Evolutionary conservation across 2,329 filamentous ascomycete species (phyloP).

Genomic region (Cladosporium sphaerospermum): DNA sequence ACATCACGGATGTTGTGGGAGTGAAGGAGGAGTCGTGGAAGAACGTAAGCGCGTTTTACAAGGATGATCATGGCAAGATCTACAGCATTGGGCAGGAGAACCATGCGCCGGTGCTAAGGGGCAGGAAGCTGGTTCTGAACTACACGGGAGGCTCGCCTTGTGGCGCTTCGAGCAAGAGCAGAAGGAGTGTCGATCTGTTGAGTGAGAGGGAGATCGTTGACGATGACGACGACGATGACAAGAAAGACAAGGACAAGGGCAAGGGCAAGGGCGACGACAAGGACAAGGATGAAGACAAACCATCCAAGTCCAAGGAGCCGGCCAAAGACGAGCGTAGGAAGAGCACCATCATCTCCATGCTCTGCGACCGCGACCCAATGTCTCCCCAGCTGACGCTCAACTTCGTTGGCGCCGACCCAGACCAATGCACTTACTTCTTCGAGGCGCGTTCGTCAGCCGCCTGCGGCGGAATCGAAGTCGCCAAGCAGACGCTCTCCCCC

Average conservation of each 20-base stretch:
- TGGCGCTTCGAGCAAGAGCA: slow-evolving; percentile 29
- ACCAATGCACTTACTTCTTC: slow-evolving; percentile 94
- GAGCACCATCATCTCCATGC: slow-evolving; percentile 84
- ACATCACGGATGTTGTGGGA: slow-evolving; percentile 45
- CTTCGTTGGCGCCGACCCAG: slow-evolving; percentile 74
- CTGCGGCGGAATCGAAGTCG: slow-evolving; percentile 63
- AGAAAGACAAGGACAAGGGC: slow-evolving; percentile 29
- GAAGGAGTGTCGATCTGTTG: slow-evolving; percentile 21
- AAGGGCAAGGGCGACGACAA: slow-evolving; percentile 30
- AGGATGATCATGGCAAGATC: slow-evolving; percentile 51
- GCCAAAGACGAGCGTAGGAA: slow-evolving; percentile 61
- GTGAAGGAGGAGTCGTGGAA: slow-evolving; percentile 56
- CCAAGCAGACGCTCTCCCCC: slow-evolving; percentile 56
- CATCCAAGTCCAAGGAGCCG: slow-evolving; percentile 21
- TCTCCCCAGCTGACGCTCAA: slow-evolving; percentile 63
- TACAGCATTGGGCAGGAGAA: slow-evolving; percentile 66
- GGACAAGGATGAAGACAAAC: slow-evolving; percentile 21
- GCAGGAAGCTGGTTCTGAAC: slow-evolving; percentile 55
- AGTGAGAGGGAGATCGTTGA: slow-evolving; percentile 35
- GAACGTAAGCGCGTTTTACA: slow-evolving; percentile 76
- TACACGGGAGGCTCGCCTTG: slow-evolving; percentile 47
- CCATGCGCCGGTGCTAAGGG: slow-evolving; percentile 51
- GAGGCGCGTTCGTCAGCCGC: slow-evolving; percentile 81
- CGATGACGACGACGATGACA: slow-evolving; percentile 29
- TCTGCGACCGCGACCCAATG: slow-evolving; percentile 79